Evolutionary conservation across 106 monocot species (phyloP), one percentile per base, ranked within the genome.

Genomic region (Apostasia ramifera): DNA sequence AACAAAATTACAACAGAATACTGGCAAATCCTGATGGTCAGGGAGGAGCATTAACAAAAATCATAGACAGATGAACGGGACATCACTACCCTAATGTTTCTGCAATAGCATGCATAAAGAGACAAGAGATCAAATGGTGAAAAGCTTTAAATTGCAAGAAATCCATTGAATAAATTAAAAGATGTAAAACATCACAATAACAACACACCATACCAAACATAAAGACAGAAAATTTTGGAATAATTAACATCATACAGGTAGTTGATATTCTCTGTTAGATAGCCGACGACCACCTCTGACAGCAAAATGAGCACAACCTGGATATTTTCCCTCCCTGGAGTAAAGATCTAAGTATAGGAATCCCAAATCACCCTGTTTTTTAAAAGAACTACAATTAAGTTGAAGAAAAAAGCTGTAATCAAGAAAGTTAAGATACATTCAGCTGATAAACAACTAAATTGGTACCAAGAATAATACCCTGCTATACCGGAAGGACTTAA

Each of bases 261-360:
- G 74, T 66, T 97, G 95, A 70, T 92, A 97, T 68, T 87, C 86
- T 40, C 71, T 70, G 37, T 80, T 78, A 68, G 86, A 85, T 55
- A 92, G 40, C 47, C 68, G 72, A 39, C 95, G 79, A 10, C 92
- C 95, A 12, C 95, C 95, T 83, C 79, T 80, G 70, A 97, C 78
- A 14, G 92, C 82, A 89, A 92, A 97, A 83, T 97, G 95, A 58
- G 95, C 95, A 80, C 95, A 97, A 26, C 92, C 86, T 46, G 92
- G 95, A 76, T 84, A 89, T 52, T 97, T 97, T 10, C 78, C 86
- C 64, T 79, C 71, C 68, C 95, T 86, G 37, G 88, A 74, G 76
- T 92, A 92, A 70, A 97, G 84, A 79, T 97, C 95, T 73, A 97
- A 86, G 75, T 91, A 95, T 42, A 95, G 44, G 67, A 78, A 86